phyloP scores from a whole-genome alignment of 2,329 filamentous ascomycete species.

The Ceratocystis variospora region DNA sequence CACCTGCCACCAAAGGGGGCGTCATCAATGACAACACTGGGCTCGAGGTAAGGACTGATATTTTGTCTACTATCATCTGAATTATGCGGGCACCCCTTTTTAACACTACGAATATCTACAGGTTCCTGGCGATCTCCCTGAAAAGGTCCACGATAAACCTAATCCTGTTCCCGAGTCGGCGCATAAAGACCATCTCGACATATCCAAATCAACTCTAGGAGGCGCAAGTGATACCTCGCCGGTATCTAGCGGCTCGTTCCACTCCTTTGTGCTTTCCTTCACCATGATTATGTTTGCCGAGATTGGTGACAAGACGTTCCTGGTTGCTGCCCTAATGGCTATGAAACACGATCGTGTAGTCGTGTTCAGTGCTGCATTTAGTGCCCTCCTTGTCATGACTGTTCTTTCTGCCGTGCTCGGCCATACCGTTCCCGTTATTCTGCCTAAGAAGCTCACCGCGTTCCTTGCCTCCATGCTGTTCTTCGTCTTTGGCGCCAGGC shows the following conservation, averaged over 20 bases:
- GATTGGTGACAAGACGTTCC: conserved; percentile 95
- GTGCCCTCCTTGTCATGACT: conserved; percentile 85
- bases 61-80: background rate
- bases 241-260: conserved; percentile 39
- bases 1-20: conserved; percentile 17
- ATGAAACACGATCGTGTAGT: conserved; percentile 93
- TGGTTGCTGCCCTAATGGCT: conserved; percentile 93
- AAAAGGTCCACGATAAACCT: conserved; percentile 60
- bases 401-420: conserved; percentile 83
- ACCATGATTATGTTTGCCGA: conserved; percentile 98
- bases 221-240: conserved; percentile 23
- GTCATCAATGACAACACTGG: conserved; percentile 26
- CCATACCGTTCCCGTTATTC: conserved; percentile 77
- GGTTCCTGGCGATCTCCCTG: conserved; percentile 73
- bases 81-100: background rate
- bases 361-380: conserved; percentile 90
- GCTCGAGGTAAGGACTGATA: conserved; percentile 41
- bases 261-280: conserved; percentile 83
- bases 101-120: conserved; percentile 26
- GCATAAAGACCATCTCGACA: conserved; percentile 49
- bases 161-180: conserved; percentile 53
- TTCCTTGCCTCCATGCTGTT: conserved; percentile 76
- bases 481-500: conserved; percentile 72
- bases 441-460: conserved; percentile 82
- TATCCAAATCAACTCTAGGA: conserved; percentile 25